Percentiles rank a stretch among this genome's conserved stretches.
phyloP scores from a whole-genome alignment of 2,329 filamentous ascomycete genomes.

The Mollisiaceae sp. region DNA sequence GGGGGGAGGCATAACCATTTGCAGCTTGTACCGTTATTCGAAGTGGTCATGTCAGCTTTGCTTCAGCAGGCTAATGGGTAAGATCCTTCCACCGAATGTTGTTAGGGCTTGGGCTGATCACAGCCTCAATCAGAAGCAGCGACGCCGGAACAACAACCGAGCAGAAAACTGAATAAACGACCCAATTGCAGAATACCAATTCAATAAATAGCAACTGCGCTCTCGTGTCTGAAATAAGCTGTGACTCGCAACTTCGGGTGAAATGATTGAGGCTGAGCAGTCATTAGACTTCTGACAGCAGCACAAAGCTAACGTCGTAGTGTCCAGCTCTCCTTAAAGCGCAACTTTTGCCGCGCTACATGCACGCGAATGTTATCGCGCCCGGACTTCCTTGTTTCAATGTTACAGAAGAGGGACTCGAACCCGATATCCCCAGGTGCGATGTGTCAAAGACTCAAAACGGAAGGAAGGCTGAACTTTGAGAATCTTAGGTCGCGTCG shows the following conservation, averaged over 20 bases:
- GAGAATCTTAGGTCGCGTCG: neutral
- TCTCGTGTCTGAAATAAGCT: neutral
- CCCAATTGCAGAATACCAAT: neutral
- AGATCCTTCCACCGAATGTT: constrained; percentile 5
- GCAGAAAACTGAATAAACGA: neutral
- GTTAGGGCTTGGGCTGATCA: constrained; percentile 2
- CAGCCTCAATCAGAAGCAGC: neutral
- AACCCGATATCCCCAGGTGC: too few relatives aligned
- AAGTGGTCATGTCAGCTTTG: constrained; percentile 1
- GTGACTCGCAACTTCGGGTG: constrained; percentile 5
- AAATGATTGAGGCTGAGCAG: neutral
- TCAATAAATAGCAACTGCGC: neutral
- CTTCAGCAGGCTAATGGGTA: neutral
- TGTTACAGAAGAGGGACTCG: neutral
- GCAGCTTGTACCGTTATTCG: neutral
- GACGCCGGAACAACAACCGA: neutral
- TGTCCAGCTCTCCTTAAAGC: neutral
- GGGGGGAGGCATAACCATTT: neutral
- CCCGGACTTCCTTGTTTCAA: neutral
- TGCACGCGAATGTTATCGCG: too few relatives aligned
- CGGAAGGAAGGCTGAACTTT: neutral
- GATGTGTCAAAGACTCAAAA: neutral
- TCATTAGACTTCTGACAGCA: constrained; percentile 10
- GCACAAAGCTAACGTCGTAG: neutral
- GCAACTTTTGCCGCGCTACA: neutral